Percentiles rank a stretch among this genome's conserved stretches.
Conservation (phyloP, 2,329 filamentous ascomycete species). For the Trichoderma polysporum region DNA sequence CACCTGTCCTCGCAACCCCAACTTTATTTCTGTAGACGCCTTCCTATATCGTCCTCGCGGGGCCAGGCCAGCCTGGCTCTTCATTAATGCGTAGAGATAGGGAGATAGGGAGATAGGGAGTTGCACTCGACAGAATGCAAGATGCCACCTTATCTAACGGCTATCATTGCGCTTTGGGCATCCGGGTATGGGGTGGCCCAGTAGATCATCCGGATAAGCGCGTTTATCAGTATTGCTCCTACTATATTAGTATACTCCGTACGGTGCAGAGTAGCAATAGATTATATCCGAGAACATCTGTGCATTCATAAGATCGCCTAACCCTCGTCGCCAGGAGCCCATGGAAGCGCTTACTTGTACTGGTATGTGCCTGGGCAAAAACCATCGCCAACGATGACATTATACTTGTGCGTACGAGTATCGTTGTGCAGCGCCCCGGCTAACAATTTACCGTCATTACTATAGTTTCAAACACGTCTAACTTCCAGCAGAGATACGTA, state of each 20-base stretch:
- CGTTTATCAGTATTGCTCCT: not conserved
- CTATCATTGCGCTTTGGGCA: not conserved
- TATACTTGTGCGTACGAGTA: not conserved
- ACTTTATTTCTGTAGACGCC: slow-evolving; percentile 6
- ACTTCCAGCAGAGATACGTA: not conserved
- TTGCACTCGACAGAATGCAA: not conserved
- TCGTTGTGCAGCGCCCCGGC: not conserved
- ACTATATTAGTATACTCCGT: not conserved
- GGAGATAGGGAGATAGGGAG: not conserved
- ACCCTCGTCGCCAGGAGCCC: not conserved
- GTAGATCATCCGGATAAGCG: slow-evolving; percentile 10
- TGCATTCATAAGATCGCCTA: slow-evolving; percentile 17
- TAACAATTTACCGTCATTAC: not conserved
- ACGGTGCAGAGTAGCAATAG: not conserved
- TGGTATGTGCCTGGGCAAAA: not conserved
- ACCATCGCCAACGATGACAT: not conserved
- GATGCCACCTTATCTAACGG: not conserved
- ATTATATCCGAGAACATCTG: not conserved
- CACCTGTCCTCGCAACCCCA: not conserved
- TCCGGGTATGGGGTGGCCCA: not conserved
- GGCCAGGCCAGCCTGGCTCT: not conserved
- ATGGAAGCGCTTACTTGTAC: slow-evolving; percentile 4
- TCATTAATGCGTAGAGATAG: not conserved
- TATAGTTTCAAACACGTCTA: not conserved
- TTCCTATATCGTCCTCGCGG: not conserved